Evolutionary conservation across 2,329 filamentous ascomycete species (phyloP).

Genomic region (Botrytis cinerea): DNA sequence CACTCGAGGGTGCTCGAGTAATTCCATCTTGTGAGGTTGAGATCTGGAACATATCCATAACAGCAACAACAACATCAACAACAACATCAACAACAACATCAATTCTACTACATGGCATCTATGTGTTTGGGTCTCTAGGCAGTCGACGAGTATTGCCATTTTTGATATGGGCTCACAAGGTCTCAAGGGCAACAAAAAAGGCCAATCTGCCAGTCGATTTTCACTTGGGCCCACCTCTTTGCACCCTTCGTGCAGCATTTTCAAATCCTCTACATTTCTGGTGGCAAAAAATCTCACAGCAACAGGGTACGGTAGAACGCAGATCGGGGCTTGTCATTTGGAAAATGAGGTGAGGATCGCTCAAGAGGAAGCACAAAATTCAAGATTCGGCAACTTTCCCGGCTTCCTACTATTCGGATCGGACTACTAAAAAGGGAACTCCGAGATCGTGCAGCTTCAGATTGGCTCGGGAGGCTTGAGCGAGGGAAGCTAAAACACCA

Average conservation of each 20-base stretch:
- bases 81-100: background rate
- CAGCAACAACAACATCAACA: no score
- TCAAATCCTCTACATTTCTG: background rate
- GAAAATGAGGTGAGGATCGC: conserved; percentile 14
- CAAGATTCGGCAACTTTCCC: background rate
- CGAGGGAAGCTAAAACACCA: conserved; percentile 9
- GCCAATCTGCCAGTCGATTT: background rate
- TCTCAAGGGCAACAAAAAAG: background rate
- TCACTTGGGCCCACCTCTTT: background rate
- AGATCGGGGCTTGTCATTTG: conserved; percentile 9
- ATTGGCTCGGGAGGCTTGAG: background rate
- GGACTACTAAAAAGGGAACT: background rate
- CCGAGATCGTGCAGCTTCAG: background rate
- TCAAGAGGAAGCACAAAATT: background rate
- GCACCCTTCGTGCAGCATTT: conserved; percentile 11
- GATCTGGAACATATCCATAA: background rate
- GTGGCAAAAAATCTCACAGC: background rate
- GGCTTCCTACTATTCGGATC: conserved; percentile 8
- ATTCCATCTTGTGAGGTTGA: background rate
- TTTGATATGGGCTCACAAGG: background rate
- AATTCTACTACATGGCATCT: background rate
- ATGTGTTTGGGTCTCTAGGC: background rate
- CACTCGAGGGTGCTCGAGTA: background rate
- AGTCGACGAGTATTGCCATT: background rate
- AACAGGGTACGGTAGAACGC: background rate